Evolutionary conservation across 352 stramenopile species (phyloP), one percentile per base, ranked within the genome.

Genomic region (Phytophthora sp.): DNA sequence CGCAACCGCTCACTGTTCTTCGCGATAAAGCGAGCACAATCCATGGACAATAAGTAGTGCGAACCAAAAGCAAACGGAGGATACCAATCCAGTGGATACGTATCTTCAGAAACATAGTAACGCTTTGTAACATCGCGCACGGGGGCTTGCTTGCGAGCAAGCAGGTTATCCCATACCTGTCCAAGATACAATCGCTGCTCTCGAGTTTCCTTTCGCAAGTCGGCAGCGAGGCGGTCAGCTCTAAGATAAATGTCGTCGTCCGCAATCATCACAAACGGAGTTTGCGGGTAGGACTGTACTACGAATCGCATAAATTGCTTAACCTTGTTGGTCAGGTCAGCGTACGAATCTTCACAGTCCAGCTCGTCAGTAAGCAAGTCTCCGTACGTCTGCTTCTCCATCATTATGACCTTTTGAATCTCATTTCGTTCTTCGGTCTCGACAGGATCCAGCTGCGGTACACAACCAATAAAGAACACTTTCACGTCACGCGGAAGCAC

Each of bases 221-320:
- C 26, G 7, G 45, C 35, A 4, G 13, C 20, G 10, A 74, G 31
- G 8, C 30, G 17, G 21, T 77, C 58, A 11, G 72, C 48, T 27
- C 72, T 49, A 1, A 87, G 61, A 26, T 84, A 86, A 27, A 87
- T 68, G 35, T 86, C 71, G 34, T 87, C 77, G 46, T 87, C 71
- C 13, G 62, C 58, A 28, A 84, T 75, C 67, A 84, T 74, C n/a
- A 84, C 41, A 21, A 79, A 84, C 39, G 46, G 30, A 30, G 53
- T 42, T 4, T 38, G 32, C 8, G 26, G 46, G 24, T 59, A 42
- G 68, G 51, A 15, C n/a, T n/a, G n/a, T 4, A 27, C 15, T 4
- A 53, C 51, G 17, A 62, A 77, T 5, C 24, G 9, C 24, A 72
- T 20, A 38, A 78, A 78, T 5, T 28, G 59, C 17, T 53, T 59